Evolutionary conservation across 2,329 filamentous ascomycete genomes (phyloP).

Genomic region (Neofusicoccum umdonicola): DNA sequence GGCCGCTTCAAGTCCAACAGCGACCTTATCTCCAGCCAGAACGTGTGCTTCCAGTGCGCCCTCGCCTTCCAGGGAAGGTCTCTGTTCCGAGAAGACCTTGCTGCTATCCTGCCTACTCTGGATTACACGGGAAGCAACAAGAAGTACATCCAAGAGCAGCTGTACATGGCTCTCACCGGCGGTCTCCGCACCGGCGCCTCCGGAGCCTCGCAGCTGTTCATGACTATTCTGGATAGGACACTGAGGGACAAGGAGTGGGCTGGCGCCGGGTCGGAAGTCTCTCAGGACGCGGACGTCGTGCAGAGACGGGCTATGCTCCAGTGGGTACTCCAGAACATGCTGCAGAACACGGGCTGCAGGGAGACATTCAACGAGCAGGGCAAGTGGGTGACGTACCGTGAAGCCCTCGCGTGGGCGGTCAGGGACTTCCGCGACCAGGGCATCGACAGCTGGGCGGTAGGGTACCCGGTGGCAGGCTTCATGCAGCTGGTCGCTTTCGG

Average conservation of each 20-base stretch:
- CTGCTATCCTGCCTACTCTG: constrained; percentile 29
- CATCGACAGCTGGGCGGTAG: constrained; percentile 31
- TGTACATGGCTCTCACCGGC: constrained; percentile 32
- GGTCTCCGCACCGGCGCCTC: constrained; percentile 30
- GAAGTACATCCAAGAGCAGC: constrained; percentile 34
- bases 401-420: constrained; percentile 29
- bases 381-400: constrained; percentile 28
- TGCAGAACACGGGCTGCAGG: constrained; percentile 28
- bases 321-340: constrained; percentile 31
- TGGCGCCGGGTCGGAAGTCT: constrained; percentile 18
- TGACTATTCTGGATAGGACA: constrained; percentile 29
- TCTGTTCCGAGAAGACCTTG: constrained; percentile 31
- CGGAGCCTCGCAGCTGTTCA: constrained; percentile 32
- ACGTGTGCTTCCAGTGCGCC: constrained; percentile 36
- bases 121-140: constrained; percentile 30
- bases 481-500: constrained; percentile 26
- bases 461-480: constrained; percentile 32
- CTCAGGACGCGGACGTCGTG: constrained; percentile 19
- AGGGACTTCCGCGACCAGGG: constrained; percentile 27
- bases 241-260: constrained; percentile 31
- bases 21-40: constrained; percentile 31
- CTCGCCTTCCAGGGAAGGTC: constrained; percentile 26
- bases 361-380: constrained; percentile 33
- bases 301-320: constrained; percentile 25
- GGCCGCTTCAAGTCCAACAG: constrained; percentile 26